Evolutionary conservation across 805 yeast genomes (phyloP), one percentile per base, ranked within the genome.

Genomic region (Schwanniomyces polymorphus): DNA sequence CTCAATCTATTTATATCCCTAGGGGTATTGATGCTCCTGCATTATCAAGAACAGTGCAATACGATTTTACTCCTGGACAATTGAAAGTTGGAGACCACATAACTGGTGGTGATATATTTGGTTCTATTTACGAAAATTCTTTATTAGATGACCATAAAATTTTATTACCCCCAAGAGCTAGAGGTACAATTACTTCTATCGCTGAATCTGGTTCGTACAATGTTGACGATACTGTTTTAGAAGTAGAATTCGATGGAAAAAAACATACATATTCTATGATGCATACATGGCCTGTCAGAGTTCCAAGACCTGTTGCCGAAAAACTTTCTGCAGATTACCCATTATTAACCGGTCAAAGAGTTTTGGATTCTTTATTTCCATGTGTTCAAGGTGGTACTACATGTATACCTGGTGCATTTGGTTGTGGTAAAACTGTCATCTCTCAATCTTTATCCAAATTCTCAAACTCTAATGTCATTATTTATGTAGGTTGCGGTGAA

Each of bases 341-440:
- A 44, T 80, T 94, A 59, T 81, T 94, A 61, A 94, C 99, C 16
- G 99, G 99, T 63, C 99, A 94, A 79, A 88, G 99, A 81, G 99
- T 94, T 43, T 79, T 94, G 70, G 99, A 94, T 73, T 86, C 99
- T 27, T 81, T 94, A 55, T 94, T 94, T 81, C 99, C 99, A 41
- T 88, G 96, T 83, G 99, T 94, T 60, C 99, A 94, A 79, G 99
- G 99, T 76, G 99, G 99, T 78, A 94, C 99, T 34, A 94, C 99
- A 29, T 95, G 99, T 86, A 94, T 94, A 69, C 99, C 99, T 41
- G 99, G 99, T 75, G 99, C 99, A 54, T 94, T 94, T 62, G 99
- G 99, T 55, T 94, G 98, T 75, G 99, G 99, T 72, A 94, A 91
- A 70, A 92, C 99, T 10, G 99, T 92, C 62, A 92, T 92, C 67